A percentile compares a stretch with the other conserved stretches of the same genome.
phyloP scores from a whole-genome alignment of 2,329 filamentous ascomycete genomes.

The Lasiodiplodia sp. region DNA sequence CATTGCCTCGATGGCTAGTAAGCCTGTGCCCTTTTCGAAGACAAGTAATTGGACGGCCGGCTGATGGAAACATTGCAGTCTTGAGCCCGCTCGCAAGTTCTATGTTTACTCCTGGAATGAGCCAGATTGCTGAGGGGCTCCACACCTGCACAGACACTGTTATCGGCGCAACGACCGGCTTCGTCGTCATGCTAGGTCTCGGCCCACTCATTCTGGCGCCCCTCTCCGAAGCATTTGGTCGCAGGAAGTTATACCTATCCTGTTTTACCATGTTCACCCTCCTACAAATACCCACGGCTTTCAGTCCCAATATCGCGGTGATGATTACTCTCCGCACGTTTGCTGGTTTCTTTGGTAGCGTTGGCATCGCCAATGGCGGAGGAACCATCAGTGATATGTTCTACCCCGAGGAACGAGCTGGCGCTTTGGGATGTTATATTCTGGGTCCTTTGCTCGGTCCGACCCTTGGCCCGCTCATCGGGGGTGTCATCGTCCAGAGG shows the following conservation, averaged over 20 bases:
- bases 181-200: conserved; percentile 58
- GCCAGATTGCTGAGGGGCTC: conserved; percentile 57
- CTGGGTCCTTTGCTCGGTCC: conserved; percentile 54
- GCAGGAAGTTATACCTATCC: conserved; percentile 52
- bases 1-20: conserved; percentile 59
- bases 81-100: conserved; percentile 56
- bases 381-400: conserved; percentile 63
- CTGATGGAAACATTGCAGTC: conserved; percentile 39
- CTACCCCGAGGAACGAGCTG: conserved; percentile 52
- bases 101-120: conserved; percentile 61
- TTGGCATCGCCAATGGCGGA: conserved; percentile 60
- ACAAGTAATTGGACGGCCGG: neutral
- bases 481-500: conserved; percentile 53
- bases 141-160: conserved; percentile 51
- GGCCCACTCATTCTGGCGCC: conserved; percentile 57
- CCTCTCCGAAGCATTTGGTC: conserved; percentile 56
- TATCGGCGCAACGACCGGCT: conserved; percentile 59
- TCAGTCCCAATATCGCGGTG: conserved; percentile 55
- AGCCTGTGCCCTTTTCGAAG: neutral
- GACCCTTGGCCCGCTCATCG: conserved; percentile 52
- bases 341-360: conserved; percentile 58
- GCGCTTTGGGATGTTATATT: conserved; percentile 56
- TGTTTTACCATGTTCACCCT: conserved; percentile 56
- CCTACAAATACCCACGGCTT: conserved; percentile 56
- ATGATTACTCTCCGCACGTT: conserved; percentile 55